These are phyloP conservation scores for Draba incana DNA, from an alignment of 345 rosid genomes.

Conservation along the genomic window DNA sequence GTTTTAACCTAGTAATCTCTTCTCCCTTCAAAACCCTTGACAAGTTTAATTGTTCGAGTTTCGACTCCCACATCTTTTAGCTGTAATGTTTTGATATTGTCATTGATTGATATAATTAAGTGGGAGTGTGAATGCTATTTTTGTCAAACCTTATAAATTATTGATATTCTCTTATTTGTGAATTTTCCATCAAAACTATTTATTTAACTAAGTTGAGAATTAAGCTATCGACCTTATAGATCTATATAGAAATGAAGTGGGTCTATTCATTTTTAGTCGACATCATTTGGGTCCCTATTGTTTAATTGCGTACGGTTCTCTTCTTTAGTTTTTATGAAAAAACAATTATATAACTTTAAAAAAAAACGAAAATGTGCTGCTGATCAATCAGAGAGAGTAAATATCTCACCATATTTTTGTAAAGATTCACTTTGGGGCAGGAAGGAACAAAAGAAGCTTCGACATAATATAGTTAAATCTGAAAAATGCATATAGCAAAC, in stretches of 20 bases:
- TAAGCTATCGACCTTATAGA: background rate
- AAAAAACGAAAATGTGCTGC: conserved; percentile 17
- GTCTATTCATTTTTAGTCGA: background rate
- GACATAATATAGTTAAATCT: conserved; percentile 9
- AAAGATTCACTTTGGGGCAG: conserved; percentile 28
- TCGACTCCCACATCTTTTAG: no score
- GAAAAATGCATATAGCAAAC: conserved; percentile 16
- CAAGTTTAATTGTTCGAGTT: no score
- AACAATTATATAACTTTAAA: background rate
- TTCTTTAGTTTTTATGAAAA: conserved; percentile 1
- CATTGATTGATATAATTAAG: no score
- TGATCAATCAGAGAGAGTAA: conserved; percentile 35
- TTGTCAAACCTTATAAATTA: no score
- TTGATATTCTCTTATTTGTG: no score
- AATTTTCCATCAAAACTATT: no score
- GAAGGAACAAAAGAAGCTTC: conserved; percentile 27
- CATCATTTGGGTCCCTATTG: conserved; percentile 1
- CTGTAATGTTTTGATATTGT: no score
- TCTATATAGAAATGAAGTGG: background rate
- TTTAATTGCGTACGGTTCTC: background rate
- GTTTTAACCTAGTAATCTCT: no score
- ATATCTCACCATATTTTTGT: conserved; percentile 32
- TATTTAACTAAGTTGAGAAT: no score
- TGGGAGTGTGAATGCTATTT: no score
- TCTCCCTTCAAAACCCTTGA: no score